Evolutionary conservation across 495 filamentous ascomycete genomes (phyloP), one percentile per base, ranked within the genome.

Genomic region (Tuber umbilicatum): DNA sequence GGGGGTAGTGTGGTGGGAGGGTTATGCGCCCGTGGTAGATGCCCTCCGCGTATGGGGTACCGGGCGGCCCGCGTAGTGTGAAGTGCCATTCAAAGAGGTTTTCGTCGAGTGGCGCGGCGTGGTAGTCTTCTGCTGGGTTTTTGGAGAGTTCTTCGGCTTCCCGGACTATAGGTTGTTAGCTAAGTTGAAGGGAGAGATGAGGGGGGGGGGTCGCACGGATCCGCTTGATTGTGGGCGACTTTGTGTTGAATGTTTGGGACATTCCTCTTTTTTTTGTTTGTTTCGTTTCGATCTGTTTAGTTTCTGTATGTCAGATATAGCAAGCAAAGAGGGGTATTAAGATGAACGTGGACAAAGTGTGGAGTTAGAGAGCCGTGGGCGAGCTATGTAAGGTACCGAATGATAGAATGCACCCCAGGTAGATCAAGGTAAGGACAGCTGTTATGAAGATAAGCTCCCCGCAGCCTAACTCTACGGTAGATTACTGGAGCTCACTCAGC

Each of bases 11-110:
- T 0, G 93, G 87, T 10, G 95, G 95, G 27, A 99, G 90, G 50
- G 93, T 87, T 83, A 99, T 99, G 80, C 94, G 93, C 68, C 95
- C 95, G 85, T 99, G 95, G 86, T 99, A 99, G 80, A 97, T 87
- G 37, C 95, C 95, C 14, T 82, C 78, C 31, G 89, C 86, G 86
- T 94, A 99, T 42, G 91, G 87, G n/a, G 92, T 91, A 16, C 87
- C 85, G 0, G 95, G 95, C 0, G 95, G 95, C 1, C 95, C 95
- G 70, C 89, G 89, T n/a, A 99, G 85, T 0, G 95, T 99, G 88
- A 99, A 99, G 87, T 99, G 95, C 95, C 95, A 99, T 86, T 97
- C 94, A 86, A 97, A 97, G 75, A 99, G 91, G 85, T 97, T 93
- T 69, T 88, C 84, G 80, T 97, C 93, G 78, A 93, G 87, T 2